Conservation (phyloP, 192 early-diverging fungal genomes). For the Coemansia sp. region DNA sequence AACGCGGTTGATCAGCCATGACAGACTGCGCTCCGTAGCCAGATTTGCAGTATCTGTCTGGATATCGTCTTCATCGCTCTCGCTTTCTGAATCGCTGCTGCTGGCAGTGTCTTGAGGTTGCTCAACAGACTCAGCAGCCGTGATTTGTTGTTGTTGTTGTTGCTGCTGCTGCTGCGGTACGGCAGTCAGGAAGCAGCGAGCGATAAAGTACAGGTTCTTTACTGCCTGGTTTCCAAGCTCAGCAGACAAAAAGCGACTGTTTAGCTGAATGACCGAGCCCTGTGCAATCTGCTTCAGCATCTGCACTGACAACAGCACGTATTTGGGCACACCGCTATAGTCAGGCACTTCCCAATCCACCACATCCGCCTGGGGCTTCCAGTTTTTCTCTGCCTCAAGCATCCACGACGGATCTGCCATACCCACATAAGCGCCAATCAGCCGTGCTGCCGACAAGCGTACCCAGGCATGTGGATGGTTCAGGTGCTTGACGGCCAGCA, state of each 20-base stretch:
- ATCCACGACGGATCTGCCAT: conserved; percentile 60
- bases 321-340: conserved; percentile 22
- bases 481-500: conserved; percentile 60
- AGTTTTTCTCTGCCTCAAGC: conserved; percentile 35
- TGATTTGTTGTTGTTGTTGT: no score
- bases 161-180: conserved; percentile 12
- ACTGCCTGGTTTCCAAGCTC: conserved; percentile 87
- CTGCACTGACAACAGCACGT: conserved; percentile 28
- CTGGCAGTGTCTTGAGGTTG: conserved; percentile 23
- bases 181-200: conserved; percentile 62
- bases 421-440: conserved; percentile 78
- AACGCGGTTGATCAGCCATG: conserved; percentile 51
- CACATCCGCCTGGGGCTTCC: not conserved
- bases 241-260: conserved; percentile 60
- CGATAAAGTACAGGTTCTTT: conserved; percentile 93
- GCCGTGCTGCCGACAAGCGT: conserved; percentile 62
- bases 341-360: conserved; percentile 30
- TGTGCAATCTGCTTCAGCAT: conserved; percentile 57
- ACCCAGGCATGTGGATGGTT: conserved; percentile 92
- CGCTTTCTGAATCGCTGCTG: conserved; percentile 14
- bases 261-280: conserved; percentile 62
- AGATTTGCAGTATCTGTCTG: conserved; percentile 35
- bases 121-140: not conserved
- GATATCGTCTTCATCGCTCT: conserved; percentile 21
- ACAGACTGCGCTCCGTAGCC: conserved; percentile 28